Percentiles rank a stretch among this genome's conserved stretches.
phyloP scores from a whole-genome alignment of 2,329 filamentous ascomycete genomes.

The Nothophaeocryptopus gaeumannii region DNA sequence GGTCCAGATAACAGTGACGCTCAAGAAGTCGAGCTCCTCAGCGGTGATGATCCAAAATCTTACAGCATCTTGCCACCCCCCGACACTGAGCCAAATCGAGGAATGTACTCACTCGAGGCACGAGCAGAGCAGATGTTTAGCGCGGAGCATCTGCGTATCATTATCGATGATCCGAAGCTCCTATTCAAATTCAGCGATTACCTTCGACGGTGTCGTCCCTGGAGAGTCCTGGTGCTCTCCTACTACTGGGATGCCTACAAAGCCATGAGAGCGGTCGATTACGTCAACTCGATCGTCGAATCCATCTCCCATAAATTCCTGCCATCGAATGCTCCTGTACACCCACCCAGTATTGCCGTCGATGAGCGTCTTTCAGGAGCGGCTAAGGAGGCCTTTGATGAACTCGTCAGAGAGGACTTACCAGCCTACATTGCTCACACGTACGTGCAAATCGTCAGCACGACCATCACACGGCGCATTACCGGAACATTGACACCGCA shows the following conservation, averaged over 20 bases:
- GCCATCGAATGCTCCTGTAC: conserved; percentile 34
- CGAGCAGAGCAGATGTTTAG: conserved; percentile 16
- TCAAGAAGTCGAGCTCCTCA: conserved; percentile 6
- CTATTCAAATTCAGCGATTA: conserved; percentile 11
- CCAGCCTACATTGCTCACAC: conserved; percentile 68
- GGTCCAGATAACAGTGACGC: conserved; percentile 9
- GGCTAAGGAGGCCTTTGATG: conserved; percentile 60
- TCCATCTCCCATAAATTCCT: conserved; percentile 48
- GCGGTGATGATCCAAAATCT: conserved; percentile 17
- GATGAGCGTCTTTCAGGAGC: conserved; percentile 61
- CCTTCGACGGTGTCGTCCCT: conserved; percentile 11
- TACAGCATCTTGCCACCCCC: conserved; percentile 15
- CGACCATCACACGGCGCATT: conserved; percentile 64
- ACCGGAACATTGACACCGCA: conserved; percentile 63
- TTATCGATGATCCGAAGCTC: conserved; percentile 14
- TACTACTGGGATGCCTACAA: conserved; percentile 43
- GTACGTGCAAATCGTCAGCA: conserved; percentile 65
- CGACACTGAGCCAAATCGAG: conserved; percentile 19
- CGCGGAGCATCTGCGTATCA: conserved; percentile 14
- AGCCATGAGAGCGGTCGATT: conserved; percentile 66
- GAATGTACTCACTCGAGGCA: conserved; percentile 17
- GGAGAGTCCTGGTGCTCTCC: conserved; percentile 10
- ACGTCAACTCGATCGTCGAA: conserved; percentile 65
- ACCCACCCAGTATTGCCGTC: background rate
- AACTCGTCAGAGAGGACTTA: conserved; percentile 63